These are phyloP conservation scores for Cutaneotrichosporon curvatum DNA, from an alignment of 1,284 basidiomycete genomes.

Conservation along the genomic window DNA sequence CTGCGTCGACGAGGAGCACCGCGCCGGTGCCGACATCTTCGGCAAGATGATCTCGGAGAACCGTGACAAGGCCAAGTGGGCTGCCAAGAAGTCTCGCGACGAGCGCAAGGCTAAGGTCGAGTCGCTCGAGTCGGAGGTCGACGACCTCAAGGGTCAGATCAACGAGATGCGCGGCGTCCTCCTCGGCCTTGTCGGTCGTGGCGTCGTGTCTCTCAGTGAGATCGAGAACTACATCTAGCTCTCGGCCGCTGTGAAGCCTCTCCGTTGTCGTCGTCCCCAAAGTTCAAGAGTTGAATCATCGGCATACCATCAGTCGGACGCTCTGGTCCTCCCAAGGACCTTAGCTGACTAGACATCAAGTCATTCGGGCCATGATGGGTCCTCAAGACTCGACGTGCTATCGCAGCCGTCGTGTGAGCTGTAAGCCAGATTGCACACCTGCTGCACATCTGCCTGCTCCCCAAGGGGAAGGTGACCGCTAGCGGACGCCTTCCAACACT, in stretches of 20 bases:
- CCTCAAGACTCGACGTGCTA: too few species aligned
- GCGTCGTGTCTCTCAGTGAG: slow-evolving; percentile 23
- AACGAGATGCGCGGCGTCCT: slow-evolving; percentile 23
- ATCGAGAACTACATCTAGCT: slow-evolving; percentile 18
- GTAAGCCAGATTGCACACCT: not conserved
- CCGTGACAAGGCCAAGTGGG: slow-evolving; percentile 38
- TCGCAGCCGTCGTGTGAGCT: not conserved
- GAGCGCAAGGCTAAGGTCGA: slow-evolving; percentile 37
- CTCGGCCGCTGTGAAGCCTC: not conserved
- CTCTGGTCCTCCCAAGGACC: too few species aligned
- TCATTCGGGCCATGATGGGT: too few species aligned
- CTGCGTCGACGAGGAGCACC: slow-evolving; percentile 23
- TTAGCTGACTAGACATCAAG: too few species aligned
- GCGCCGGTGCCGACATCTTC: slow-evolving; percentile 26
- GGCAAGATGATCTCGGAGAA: slow-evolving; percentile 36
- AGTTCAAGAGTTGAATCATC: too few species aligned
- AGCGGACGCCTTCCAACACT: not conserved
- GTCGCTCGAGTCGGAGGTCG: slow-evolving; percentile 29
- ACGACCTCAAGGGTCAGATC: slow-evolving; percentile 22
- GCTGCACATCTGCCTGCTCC: not conserved
- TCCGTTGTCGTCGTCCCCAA: too few species aligned
- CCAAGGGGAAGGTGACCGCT: not conserved
- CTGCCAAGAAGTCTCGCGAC: slow-evolving; percentile 38
- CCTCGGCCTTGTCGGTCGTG: slow-evolving; percentile 23
- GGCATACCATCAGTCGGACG: too few species aligned